A percentile compares a stretch with the other conserved stretches of the same genome.
These are phyloP conservation scores for Phyllosticta citribraziliensis DNA, from an alignment of 2,329 filamentous ascomycete genomes.

Conservation along the genomic window DNA sequence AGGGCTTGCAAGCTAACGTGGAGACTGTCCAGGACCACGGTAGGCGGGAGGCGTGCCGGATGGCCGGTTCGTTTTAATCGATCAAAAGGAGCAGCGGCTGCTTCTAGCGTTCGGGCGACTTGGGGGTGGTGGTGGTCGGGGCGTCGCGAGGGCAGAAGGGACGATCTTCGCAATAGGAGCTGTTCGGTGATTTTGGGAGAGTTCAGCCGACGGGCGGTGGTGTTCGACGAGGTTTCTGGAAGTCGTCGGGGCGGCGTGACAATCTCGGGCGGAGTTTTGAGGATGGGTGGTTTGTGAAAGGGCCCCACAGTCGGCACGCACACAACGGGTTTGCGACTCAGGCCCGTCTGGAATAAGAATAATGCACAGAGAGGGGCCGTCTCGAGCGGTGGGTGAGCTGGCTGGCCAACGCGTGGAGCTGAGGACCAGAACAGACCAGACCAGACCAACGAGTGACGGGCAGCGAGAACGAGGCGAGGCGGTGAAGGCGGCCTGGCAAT, in stretches of 20 bases:
- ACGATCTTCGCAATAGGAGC: constrained; percentile 11
- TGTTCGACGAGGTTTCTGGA: constrained; percentile 11
- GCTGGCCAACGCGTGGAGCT: constrained; percentile 10
- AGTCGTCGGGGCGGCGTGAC: constrained; percentile 9
- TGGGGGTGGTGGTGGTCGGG: background rate
- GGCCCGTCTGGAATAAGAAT: background rate
- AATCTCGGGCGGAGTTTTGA: constrained; percentile 18
- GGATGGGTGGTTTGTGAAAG: constrained; percentile 16
- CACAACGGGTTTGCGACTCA: constrained; percentile 1
- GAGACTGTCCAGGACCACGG: constrained; percentile 32
- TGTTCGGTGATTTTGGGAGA: constrained; percentile 11
- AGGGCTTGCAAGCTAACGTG: constrained; percentile 23
- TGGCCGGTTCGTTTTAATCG: constrained; percentile 29
- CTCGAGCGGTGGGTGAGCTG: constrained; percentile 6
- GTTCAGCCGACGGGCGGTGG: constrained; percentile 7
- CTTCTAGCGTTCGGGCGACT: constrained; percentile 8
- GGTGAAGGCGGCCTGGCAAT: background rate
- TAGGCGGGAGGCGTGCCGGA: constrained; percentile 32
- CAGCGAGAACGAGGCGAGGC: constrained; percentile 1
- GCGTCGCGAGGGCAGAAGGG: constrained; percentile 7
- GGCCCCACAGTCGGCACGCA: background rate
- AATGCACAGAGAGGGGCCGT: background rate
- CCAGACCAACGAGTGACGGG: background rate
- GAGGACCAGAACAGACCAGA: background rate
- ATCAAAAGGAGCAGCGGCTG: constrained; percentile 28